A percentile compares a stretch with the other conserved stretches of the same genome.
Conservation (phyloP, 345 rosid species). For the Boechera retrofracta region DNA sequence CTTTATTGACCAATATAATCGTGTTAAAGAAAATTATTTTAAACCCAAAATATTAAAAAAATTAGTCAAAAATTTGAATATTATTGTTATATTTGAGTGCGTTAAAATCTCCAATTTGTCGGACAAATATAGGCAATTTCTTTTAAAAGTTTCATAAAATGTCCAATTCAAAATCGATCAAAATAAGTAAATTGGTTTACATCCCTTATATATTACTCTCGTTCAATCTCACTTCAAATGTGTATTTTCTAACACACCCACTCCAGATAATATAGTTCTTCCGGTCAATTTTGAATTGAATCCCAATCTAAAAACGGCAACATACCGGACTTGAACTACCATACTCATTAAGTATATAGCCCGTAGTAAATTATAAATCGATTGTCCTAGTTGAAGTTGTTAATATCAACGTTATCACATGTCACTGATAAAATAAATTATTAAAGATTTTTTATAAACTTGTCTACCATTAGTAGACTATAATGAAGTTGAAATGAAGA, state of each 20-base stretch:
- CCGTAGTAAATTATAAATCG: too few relatives aligned
- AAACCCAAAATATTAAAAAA: neutral
- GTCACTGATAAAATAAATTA: neutral
- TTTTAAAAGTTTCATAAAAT: neutral
- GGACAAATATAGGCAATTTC: neutral
- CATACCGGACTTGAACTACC: too few relatives aligned
- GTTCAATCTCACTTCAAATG: too few relatives aligned
- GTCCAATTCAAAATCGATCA: neutral
- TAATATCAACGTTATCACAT: neutral
- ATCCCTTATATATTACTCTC: neutral
- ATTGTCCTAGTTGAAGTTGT: neutral
- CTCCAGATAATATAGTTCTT: too few relatives aligned
- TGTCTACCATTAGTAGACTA: neutral
- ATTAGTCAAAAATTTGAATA: neutral
- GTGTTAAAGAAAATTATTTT: neutral
- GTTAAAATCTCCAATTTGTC: neutral
- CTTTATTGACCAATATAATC: neutral
- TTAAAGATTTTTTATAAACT: too few relatives aligned
- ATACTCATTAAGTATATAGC: too few relatives aligned
- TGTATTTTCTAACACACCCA: too few relatives aligned
- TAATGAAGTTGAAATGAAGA: neutral
- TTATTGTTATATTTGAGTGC: neutral
- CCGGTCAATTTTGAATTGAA: too few relatives aligned
- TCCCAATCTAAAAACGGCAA: too few relatives aligned
- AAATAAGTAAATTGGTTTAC: neutral